These are phyloP conservation scores for Elsinoe necatrix DNA, from an alignment of 2,329 filamentous ascomycete genomes.

Conservation along the genomic window DNA sequence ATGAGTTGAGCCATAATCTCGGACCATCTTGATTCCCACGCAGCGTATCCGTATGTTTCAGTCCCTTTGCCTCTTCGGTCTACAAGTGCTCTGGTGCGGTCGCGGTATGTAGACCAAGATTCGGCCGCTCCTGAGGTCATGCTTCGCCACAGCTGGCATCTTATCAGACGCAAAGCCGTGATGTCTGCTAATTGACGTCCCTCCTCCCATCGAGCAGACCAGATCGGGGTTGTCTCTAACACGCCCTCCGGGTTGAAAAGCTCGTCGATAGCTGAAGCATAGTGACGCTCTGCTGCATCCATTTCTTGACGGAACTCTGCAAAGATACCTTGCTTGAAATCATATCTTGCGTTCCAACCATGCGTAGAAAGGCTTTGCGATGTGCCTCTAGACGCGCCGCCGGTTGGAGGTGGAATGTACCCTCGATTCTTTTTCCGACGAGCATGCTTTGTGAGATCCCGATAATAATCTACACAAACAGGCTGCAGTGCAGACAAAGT, in stretches of 20 bases:
- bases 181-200: slow-evolving; percentile 79
- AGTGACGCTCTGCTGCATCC: slow-evolving; percentile 76
- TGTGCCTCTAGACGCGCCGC: slow-evolving; percentile 73
- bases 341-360: slow-evolving; percentile 89
- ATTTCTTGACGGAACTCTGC: slow-evolving; percentile 91
- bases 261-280: slow-evolving; percentile 77
- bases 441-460: slow-evolving; percentile 85
- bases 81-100: slow-evolving; percentile 65
- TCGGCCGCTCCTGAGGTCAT: slow-evolving; percentile 72
- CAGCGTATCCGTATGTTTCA: slow-evolving; percentile 84
- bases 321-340: slow-evolving; percentile 85
- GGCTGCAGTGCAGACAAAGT: slow-evolving; percentile 66
- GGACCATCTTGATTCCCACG: slow-evolving; percentile 76
- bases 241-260: slow-evolving; percentile 70
- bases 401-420: slow-evolving; percentile 67
- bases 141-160: slow-evolving; percentile 72
- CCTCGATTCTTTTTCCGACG: slow-evolving; percentile 80
- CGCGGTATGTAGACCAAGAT: slow-evolving; percentile 70
- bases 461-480: slow-evolving; percentile 77
- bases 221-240: slow-evolving; percentile 79
- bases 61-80: slow-evolving; percentile 78
- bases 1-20: slow-evolving; percentile 54
- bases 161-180: slow-evolving; percentile 69
- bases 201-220: slow-evolving; percentile 86
- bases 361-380: slow-evolving; percentile 76